Percentiles rank a stretch among this genome's conserved stretches.
Evolutionary conservation across 768 basidiomycete genomes (phyloP).

Genomic region (Grammothele lineata): DNA sequence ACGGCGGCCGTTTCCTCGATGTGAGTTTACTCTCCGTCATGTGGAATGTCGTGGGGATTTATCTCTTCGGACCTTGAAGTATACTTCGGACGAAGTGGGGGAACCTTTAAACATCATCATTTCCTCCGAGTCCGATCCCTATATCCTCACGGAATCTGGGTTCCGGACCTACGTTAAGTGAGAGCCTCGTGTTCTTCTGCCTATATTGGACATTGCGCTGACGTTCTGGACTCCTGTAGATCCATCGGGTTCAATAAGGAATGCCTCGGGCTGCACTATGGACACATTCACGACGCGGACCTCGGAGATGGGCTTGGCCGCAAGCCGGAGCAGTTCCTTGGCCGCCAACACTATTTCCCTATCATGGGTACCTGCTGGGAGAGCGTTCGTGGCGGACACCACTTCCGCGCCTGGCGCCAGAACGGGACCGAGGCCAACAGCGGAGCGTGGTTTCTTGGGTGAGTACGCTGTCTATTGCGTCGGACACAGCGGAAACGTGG

Average conservation of each 20-base stretch:
- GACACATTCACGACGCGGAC: constrained; percentile 71
- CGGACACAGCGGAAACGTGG: no score
- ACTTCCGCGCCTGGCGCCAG: constrained; percentile 88
- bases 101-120: constrained; percentile 87
- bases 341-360: constrained; percentile 75
- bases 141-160: constrained; percentile 70
- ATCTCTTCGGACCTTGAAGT: no score
- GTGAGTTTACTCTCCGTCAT: no score
- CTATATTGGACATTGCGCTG: neutral
- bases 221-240: constrained; percentile 29
- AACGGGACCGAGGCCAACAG: constrained; percentile 69
- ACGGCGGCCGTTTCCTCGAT: constrained; percentile 74
- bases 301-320: constrained; percentile 79
- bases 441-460: constrained; percentile 86
- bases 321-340: constrained; percentile 65
- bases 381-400: constrained; percentile 78
- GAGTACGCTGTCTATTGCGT: constrained; percentile 20
- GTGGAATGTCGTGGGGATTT: no score
- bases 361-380: constrained; percentile 88
- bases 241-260: constrained; percentile 82
- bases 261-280: constrained; percentile 76
- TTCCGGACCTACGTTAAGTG: constrained; percentile 69
- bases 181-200: constrained; percentile 12
- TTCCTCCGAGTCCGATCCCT: constrained; percentile 74
- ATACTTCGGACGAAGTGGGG: constrained; percentile 57